Percentiles rank a stretch among this genome's conserved stretches.
phyloP scores from a whole-genome alignment of 1,139 yeast genomes.

The Geotrichum aggregatum region DNA sequence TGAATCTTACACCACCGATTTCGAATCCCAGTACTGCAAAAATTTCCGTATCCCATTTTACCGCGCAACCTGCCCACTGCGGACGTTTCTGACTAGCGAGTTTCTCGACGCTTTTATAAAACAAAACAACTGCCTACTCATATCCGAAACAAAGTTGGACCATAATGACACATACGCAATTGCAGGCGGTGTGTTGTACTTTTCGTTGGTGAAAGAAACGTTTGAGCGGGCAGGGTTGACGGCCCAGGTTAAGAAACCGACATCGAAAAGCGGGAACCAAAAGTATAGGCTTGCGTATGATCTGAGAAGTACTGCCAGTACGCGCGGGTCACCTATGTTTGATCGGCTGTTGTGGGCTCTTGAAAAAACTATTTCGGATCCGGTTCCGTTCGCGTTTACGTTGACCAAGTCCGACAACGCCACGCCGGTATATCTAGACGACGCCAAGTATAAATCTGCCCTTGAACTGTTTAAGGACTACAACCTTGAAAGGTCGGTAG shows the following conservation, averaged over 20 bases:
- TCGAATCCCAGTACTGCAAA: background rate
- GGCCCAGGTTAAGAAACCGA: conserved; percentile 11
- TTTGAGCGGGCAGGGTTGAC: conserved; percentile 38
- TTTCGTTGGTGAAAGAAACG: conserved; percentile 36
- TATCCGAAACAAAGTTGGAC: conserved; percentile 32
- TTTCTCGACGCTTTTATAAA: conserved; percentile 21
- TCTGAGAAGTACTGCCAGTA: conserved; percentile 18
- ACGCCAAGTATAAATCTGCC: conserved; percentile 9
- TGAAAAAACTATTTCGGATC: conserved; percentile 16
- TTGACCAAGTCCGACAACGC: background rate
- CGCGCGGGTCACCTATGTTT: conserved; percentile 25
- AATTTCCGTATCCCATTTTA: conserved; percentile 3
- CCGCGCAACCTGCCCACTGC: conserved; percentile 14
- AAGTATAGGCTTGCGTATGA: conserved; percentile 23
- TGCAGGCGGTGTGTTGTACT: conserved; percentile 31
- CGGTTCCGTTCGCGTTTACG: conserved; percentile 9
- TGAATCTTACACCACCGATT: background rate
- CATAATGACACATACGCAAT: conserved; percentile 39
- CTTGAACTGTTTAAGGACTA: background rate
- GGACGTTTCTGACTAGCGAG: conserved; percentile 8
- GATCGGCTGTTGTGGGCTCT: conserved; percentile 43
- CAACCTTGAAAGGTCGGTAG: too few relatives aligned
- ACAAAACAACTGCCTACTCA: conserved; percentile 17
- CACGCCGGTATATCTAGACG: conserved; percentile 1
- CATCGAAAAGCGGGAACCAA: background rate